phyloP scores from a whole-genome alignment of 495 filamentous ascomycete species.

The Apodospora peruviana region DNA sequence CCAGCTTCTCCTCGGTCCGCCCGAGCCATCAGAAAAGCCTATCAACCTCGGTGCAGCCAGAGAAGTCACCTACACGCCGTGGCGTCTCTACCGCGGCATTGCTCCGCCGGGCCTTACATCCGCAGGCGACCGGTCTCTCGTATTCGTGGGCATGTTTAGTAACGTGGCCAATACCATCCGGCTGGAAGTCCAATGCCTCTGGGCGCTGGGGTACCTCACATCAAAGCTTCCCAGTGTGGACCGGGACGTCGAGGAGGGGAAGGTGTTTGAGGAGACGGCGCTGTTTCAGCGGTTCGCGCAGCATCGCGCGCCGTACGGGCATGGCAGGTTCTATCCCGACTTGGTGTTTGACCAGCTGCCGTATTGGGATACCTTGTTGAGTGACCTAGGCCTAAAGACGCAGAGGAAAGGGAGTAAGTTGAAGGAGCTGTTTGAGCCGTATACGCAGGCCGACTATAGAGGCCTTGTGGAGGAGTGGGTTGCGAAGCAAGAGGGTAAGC shows the following conservation, averaged over 20 bases:
- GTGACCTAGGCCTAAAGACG: slow-evolving; percentile 47
- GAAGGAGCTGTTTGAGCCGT: slow-evolving; percentile 39
- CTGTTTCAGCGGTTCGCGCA: slow-evolving; percentile 54
- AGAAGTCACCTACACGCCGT: slow-evolving; percentile 24
- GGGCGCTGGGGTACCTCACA: slow-evolving; percentile 36
- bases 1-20: slow-evolving; percentile 32
- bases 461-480: slow-evolving; percentile 51
- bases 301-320: slow-evolving; percentile 52
- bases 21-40: neutral
- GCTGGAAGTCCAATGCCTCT: slow-evolving; percentile 20
- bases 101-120: slow-evolving; percentile 44
- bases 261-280: slow-evolving; percentile 37
- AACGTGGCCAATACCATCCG: slow-evolving; percentile 47
- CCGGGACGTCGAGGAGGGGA: slow-evolving; percentile 27
- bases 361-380: slow-evolving; percentile 59
- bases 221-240: slow-evolving; percentile 21
- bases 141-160: slow-evolving; percentile 58
- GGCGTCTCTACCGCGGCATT: slow-evolving; percentile 60
- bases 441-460: slow-evolving; percentile 45
- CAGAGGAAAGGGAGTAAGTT: slow-evolving; percentile 16
- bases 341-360: slow-evolving; percentile 61
- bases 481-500: neutral
- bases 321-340: slow-evolving; percentile 53
- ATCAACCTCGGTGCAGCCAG: slow-evolving; percentile 5
- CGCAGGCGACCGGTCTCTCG: slow-evolving; percentile 33